A percentile compares a stretch with the other conserved stretches of the same genome.
Evolutionary conservation across 176 grass and related monocot species (phyloP).

Genomic region (Carex myosuroides): DNA sequence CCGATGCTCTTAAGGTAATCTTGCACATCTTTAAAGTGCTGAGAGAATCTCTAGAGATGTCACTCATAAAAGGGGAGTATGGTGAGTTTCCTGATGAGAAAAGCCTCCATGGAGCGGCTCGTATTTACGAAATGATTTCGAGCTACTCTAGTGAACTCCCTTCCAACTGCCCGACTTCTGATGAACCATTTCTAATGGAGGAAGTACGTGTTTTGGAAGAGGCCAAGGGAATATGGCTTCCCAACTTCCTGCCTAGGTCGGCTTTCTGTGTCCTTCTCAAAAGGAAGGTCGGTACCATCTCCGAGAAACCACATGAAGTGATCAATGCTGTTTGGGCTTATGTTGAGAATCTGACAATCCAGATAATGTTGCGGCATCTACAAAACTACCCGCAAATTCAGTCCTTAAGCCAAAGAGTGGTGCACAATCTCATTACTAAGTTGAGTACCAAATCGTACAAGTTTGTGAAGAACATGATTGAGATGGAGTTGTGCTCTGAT

Average conservation of each 20-base stretch:
- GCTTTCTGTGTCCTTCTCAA: not conserved
- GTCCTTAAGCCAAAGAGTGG: not conserved
- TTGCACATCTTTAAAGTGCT: not conserved
- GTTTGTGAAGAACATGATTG: slow-evolving; percentile 21
- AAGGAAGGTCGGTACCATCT: not conserved
- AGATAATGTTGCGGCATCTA: not conserved
- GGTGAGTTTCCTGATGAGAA: slow-evolving; percentile 26
- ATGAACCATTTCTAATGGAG: not conserved
- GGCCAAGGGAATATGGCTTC: slow-evolving; percentile 1
- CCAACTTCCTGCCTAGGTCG: not conserved
- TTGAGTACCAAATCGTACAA: not conserved
- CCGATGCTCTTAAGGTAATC: not conserved
- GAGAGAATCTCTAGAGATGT: slow-evolving; percentile 16
- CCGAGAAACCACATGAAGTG: not conserved
- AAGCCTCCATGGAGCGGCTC: slow-evolving; percentile 6
- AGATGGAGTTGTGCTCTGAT: slow-evolving; percentile 25
- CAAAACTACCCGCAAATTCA: slow-evolving; percentile 21
- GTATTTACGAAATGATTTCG: slow-evolving; percentile 3
- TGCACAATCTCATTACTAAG: slow-evolving; percentile 5
- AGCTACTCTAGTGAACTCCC: not conserved
- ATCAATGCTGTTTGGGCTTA: slow-evolving; percentile 11
- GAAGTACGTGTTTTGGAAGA: slow-evolving; percentile 3
- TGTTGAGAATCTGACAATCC: not conserved
- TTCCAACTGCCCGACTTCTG: not conserved
- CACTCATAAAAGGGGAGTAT: slow-evolving; percentile 23